Base-by-base conservation (phyloP, 2,329 filamentous ascomycete species). In the Alternaria dauci region DNA sequence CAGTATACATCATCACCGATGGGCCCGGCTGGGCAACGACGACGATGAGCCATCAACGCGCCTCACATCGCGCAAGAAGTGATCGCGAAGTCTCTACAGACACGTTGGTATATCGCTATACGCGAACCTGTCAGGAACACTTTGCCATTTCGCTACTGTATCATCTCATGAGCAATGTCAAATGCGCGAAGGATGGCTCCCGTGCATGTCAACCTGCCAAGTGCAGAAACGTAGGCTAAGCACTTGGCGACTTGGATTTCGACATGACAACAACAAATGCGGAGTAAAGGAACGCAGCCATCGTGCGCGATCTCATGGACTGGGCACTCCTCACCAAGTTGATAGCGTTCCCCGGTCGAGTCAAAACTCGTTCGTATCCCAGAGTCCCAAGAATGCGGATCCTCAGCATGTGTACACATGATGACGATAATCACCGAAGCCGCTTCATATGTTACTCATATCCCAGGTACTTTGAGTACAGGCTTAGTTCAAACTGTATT, bases 181-280 rank as follows among this genome's bases (percentile, higher is more conserved):
- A n/a, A 48, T 16, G 30, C 32, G 46, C 34, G 5, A 34, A 36
- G 30, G 20, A 25, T 23, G 7, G 36, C 30, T 32, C 30, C 30
- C 12, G 8, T 48, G 30, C 20, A 50, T 9, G 25, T 28, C 9
- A 36, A 16, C 20, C 18, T 56, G 52, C 57, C 57, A 56, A 59
- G 57, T 9, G 18, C 38, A 12, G 3, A 4, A 34, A 51, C 38
- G 44, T 46, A 51, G 14, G 57, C 52, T 56, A 59, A 56, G 57
- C 38, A 43, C 48, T 50, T 56, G 57, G 57, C 57, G 44, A 26
- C 57, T 55, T 55, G 52, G 57, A 23, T 28, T 38, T 43, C 36
- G 34, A 26, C 34, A 43, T 34, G 44, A 44, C 36, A 59, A 43
- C 56, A 51, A 39, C 23, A 36, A 7, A 7, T 26, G 34, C 46